Evolutionary conservation across 352 stramenopile genomes (phyloP).

Genomic region (Phytophthora chlamydospora): DNA sequence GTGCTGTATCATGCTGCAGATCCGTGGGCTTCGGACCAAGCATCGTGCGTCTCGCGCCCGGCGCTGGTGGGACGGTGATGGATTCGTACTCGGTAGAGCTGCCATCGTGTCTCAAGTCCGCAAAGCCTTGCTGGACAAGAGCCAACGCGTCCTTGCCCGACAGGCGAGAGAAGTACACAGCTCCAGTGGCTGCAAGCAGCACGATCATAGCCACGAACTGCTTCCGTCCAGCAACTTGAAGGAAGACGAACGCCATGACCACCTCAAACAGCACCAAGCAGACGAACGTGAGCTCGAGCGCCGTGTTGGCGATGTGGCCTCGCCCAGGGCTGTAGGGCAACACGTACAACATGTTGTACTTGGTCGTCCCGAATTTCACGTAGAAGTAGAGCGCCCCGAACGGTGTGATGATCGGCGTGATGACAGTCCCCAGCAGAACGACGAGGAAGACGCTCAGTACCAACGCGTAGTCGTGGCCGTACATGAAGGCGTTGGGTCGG

Average conservation of each 20-base stretch:
- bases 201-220: constrained; percentile 71
- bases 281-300: constrained; percentile 66
- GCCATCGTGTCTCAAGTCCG: constrained; percentile 31
- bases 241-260: constrained; percentile 74
- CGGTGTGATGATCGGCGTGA: constrained; percentile 79
- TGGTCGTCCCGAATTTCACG: constrained; percentile 70
- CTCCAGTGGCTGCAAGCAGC: constrained; percentile 47
- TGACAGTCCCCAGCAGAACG: constrained; percentile 73
- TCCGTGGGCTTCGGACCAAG: constrained; percentile 45
- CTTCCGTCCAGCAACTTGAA: constrained; percentile 58
- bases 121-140: constrained; percentile 43
- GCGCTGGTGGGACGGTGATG: constrained; percentile 27
- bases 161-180: constrained; percentile 62
- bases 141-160: constrained; percentile 41
- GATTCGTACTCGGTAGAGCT: constrained; percentile 18
- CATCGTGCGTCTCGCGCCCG: constrained; percentile 37
- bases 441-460: constrained; percentile 83
- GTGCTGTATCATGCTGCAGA: constrained; percentile 44
- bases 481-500: constrained; percentile 67
- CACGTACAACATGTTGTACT: constrained; percentile 89
- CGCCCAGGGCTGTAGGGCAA: constrained; percentile 69
- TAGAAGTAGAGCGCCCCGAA: constrained; percentile 86
- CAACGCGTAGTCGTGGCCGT: constrained; percentile 81
- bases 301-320: constrained; percentile 68
- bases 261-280: constrained; percentile 78